These are phyloP conservation scores for Sporothrix dimorphospora DNA, from an alignment of 2,329 filamentous ascomycete genomes.

Conservation along the genomic window DNA sequence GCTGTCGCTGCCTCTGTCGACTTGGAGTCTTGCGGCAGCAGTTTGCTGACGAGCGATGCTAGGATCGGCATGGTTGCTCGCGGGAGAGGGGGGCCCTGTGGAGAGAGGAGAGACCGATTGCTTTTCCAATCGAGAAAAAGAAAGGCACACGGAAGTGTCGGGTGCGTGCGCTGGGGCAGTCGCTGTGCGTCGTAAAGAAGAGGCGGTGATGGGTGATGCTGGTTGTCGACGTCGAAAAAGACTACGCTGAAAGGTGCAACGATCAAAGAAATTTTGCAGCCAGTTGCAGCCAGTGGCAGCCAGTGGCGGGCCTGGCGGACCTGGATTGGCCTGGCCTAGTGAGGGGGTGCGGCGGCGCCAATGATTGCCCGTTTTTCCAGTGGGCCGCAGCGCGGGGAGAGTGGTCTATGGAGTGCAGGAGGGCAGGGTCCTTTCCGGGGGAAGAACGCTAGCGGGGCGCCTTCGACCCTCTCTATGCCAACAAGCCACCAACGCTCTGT, in stretches of 20 bases:
- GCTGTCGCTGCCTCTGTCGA: neutral
- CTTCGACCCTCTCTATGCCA: too few relatives aligned
- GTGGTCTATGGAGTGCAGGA: neutral
- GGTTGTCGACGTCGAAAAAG: neutral
- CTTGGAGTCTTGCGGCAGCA: neutral
- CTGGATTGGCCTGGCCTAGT: constrained; percentile 7
- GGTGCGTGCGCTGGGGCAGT: neutral
- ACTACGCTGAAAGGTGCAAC: neutral
- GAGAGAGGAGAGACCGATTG: neutral
- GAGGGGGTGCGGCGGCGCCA: constrained; percentile 14
- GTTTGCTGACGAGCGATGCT: constrained; percentile 22
- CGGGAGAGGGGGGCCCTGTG: neutral
- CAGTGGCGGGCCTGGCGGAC: neutral
- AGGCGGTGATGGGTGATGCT: neutral
- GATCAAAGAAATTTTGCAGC: constrained; percentile 18
- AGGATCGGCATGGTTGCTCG: constrained; percentile 21
- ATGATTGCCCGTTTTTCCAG: neutral
- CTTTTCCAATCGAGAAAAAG: neutral
- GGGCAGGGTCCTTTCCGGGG: neutral
- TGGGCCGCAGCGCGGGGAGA: constrained; percentile 21
- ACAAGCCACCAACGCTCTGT: too few relatives aligned
- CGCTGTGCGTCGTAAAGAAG: neutral
- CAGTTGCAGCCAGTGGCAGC: too few relatives aligned
- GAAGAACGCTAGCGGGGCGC: too few relatives aligned
- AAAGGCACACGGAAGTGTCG: neutral